phyloP scores from a whole-genome alignment of 768 basidiomycete species.

The Pholiota conissans region DNA sequence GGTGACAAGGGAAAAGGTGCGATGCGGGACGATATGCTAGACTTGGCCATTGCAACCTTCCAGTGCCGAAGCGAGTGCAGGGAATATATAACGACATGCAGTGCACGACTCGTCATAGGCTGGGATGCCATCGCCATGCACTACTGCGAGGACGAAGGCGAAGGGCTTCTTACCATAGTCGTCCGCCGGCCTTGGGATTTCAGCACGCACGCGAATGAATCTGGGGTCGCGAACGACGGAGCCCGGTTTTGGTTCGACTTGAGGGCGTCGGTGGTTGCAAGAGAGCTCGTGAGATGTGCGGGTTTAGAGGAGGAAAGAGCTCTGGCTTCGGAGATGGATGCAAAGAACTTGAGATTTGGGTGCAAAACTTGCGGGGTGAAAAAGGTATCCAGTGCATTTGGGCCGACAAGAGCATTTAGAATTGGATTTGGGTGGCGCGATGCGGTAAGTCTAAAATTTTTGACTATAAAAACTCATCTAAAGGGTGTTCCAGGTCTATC shows the following conservation, averaged over 20 bases:
- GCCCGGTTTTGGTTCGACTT: neutral
- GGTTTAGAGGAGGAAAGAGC: slow-evolving; percentile 8
- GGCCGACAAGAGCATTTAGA: neutral
- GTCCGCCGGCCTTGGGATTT: neutral
- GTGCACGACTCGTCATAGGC: neutral
- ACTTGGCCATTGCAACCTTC: neutral
- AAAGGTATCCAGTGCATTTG: no score
- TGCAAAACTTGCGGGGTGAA: slow-evolving; percentile 1
- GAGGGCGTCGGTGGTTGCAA: neutral
- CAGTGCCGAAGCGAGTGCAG: neutral
- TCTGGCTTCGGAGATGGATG: slow-evolving; percentile 10
- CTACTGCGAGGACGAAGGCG: neutral
- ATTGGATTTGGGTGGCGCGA: slow-evolving; percentile 7
- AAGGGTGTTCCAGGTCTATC: no score
- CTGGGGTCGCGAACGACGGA: neutral
- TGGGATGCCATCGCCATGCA: neutral
- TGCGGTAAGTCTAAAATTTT: slow-evolving; percentile 1
- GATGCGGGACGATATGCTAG: neutral
- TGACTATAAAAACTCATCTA: no score
- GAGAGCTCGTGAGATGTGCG: slow-evolving; percentile 1
- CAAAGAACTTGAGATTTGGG: slow-evolving; percentile 9
- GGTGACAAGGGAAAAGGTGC: no score
- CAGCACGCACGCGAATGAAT: neutral
- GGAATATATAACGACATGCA: neutral
- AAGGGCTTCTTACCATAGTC: neutral